phyloP scores from a whole-genome alignment of 495 filamentous ascomycete genomes.

The Penicillium angulare region DNA sequence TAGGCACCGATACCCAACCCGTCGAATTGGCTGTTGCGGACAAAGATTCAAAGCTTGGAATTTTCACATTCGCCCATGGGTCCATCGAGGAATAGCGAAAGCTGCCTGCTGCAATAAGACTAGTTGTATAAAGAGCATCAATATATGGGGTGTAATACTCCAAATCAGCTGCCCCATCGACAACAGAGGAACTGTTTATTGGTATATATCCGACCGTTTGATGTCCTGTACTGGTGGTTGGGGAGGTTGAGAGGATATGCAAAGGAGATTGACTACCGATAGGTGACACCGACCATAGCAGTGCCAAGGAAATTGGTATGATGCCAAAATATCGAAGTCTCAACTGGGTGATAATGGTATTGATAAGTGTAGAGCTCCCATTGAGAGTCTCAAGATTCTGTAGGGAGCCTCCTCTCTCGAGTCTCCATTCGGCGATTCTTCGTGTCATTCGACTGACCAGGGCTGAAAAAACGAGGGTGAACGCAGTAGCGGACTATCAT shows the following conservation, averaged over 20 bases:
- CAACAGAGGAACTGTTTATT: not conserved
- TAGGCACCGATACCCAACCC: not conserved
- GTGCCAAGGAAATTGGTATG: not conserved
- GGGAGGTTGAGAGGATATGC: not conserved
- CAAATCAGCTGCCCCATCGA: not conserved
- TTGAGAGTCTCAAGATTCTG: not conserved
- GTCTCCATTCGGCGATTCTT: constrained; percentile 1
- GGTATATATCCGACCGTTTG: not conserved
- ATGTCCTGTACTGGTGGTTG: not conserved
- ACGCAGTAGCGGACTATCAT: not conserved
- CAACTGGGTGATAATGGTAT: not conserved
- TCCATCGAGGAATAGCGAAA: not conserved
- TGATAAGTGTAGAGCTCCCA: not conserved
- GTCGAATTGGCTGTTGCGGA: not conserved
- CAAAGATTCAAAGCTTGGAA: not conserved
- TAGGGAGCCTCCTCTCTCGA: not conserved
- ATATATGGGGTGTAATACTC: not conserved
- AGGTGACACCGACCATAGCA: not conserved
- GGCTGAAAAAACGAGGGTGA: not conserved
- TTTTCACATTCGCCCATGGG: not conserved
- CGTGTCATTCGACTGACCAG: not conserved
- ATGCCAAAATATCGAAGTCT: not conserved
- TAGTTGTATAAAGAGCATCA: not conserved
- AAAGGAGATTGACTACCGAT: not conserved
- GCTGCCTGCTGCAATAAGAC: not conserved